Evolutionary conservation across 352 stramenopile species (phyloP).

Genomic region (Phytophthora cactorum): DNA sequence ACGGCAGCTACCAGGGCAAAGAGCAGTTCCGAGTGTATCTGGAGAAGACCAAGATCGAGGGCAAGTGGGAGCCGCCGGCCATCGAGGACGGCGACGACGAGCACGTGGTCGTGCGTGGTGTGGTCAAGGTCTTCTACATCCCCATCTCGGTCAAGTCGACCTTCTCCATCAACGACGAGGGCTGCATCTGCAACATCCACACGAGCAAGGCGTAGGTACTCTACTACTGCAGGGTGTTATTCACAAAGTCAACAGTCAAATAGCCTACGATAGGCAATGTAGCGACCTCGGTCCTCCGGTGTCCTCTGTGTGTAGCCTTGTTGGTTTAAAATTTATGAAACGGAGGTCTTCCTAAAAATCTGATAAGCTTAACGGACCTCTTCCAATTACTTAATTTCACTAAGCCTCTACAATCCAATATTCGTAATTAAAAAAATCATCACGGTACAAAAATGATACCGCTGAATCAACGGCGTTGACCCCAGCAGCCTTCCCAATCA

Average conservation of each 20-base stretch:
- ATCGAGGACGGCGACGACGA: constrained; percentile 54
- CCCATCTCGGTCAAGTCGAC: constrained; percentile 59
- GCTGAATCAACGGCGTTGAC: not conserved
- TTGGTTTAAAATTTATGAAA: too few relatives aligned
- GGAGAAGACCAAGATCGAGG: constrained; percentile 62
- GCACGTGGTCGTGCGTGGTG: constrained; percentile 53
- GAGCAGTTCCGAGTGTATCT: constrained; percentile 49
- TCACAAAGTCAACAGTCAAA: too few relatives aligned
- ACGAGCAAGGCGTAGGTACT: constrained; percentile 44
- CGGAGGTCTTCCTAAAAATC: not conserved
- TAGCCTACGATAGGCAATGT: not conserved
- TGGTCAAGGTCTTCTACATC: constrained; percentile 64
- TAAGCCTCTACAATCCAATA: not conserved
- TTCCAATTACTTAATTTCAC: not conserved
- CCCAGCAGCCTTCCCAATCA: not conserved
- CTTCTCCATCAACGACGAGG: constrained; percentile 49
- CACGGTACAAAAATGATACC: not conserved
- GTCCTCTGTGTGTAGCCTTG: too few relatives aligned
- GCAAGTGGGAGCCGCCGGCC: constrained; percentile 42
- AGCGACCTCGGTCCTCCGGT: constrained; percentile 7
- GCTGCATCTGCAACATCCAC: constrained; percentile 56
- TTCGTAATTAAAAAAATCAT: constrained; percentile 5
- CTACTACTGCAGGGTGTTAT: not conserved
- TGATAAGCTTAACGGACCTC: not conserved
- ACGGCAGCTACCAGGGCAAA: constrained; percentile 54